Evolutionary conservation across 306 rosid species (phyloP), one percentile per base, ranked within the genome.

Genomic region (Fagus crenata): DNA sequence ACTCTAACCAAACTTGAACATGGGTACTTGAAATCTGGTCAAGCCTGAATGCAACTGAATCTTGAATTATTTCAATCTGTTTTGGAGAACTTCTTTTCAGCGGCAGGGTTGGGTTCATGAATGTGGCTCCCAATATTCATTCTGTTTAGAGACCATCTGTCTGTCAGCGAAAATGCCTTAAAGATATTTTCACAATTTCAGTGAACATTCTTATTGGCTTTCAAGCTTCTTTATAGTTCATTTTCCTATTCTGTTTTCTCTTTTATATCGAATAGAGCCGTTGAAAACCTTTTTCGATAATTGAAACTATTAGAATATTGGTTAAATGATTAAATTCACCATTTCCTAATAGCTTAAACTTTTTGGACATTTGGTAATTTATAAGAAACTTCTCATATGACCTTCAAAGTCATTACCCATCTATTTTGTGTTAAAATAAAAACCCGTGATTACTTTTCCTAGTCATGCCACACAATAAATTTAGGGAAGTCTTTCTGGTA

Each of bases 61-160:
- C 32, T 33, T 61, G 35, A 61, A 61, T 32, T 61, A 61, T 61
- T 61, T 33, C 40, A 61, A 35, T 7, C 32, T 33, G n/a, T 4
- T 37, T 61, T 61, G 68, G 68, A 15, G 32, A 61, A 61, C 18
- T 61, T 61, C 68, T 61, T 59, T 32, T 13, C 8, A 33, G 68
- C 41, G 17, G 15, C 39, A 12, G 7, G 41, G 41, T 61, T 61
- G 68, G 68, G 41, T 32, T 61, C 41, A 32, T 33, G 14, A 61
- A 61, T 33, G 13, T 32, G 68, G 51, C n/a, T 32, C 40, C 13
- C 40, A 1, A 61, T 2, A 13, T 5, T 61, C 4, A 35, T 41
- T 71, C 18, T 35, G 37, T 72, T 69, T 22, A 58, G 43, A 72
- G 43, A 72, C 43, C 11, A 54, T 67, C 4, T 67, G 13, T 61